Conservation (phyloP, 1,284 basidiomycete species). For the Exobasidium rhododendri region DNA sequence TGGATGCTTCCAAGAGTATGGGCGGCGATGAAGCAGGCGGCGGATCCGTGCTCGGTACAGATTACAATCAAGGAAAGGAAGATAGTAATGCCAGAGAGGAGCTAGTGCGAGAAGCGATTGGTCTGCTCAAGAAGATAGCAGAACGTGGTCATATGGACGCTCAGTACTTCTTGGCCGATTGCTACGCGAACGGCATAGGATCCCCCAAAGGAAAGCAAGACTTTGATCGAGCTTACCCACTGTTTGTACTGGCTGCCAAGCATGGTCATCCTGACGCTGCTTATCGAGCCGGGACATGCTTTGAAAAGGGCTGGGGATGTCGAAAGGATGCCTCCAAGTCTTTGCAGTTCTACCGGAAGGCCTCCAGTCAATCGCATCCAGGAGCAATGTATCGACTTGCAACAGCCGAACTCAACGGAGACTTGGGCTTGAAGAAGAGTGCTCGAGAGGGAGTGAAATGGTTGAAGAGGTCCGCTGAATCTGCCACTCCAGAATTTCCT, state of each 20-base stretch:
- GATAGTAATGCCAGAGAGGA: constrained; percentile 54
- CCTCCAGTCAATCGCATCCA: constrained; percentile 83
- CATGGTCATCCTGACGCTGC: constrained; percentile 96
- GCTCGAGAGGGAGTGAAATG: constrained; percentile 97
- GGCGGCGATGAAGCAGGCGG: constrained; percentile 20
- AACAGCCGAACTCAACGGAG: constrained; percentile 92
- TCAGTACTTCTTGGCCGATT: constrained; percentile 96
- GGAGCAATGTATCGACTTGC: constrained; percentile 95
- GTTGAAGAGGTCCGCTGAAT: constrained; percentile 91
- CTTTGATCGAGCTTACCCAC: constrained; percentile 91
- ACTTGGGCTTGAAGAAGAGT: constrained; percentile 77
- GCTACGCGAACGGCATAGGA: constrained; percentile 93
- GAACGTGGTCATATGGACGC: constrained; percentile 89
- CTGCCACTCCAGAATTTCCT: constrained; percentile 75
- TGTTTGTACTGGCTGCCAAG: constrained; percentile 93
- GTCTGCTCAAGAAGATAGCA: constrained; percentile 81
- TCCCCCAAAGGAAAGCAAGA: constrained; percentile 79
- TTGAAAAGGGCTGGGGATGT: constrained; percentile 98
- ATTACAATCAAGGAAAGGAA: constrained; percentile 23
- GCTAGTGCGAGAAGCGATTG: constrained; percentile 85
- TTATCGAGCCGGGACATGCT: constrained; percentile 93
- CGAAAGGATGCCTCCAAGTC: constrained; percentile 87
- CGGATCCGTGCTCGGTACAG: constrained; percentile 9
- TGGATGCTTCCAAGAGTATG: constrained; percentile 67
- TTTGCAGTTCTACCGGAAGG: constrained; percentile 85